A percentile compares a stretch with the other conserved stretches of the same genome.
These are phyloP conservation scores for Rhodamnia rubescens DNA, from an alignment of 345 rosid species.

Conservation along the genomic window DNA sequence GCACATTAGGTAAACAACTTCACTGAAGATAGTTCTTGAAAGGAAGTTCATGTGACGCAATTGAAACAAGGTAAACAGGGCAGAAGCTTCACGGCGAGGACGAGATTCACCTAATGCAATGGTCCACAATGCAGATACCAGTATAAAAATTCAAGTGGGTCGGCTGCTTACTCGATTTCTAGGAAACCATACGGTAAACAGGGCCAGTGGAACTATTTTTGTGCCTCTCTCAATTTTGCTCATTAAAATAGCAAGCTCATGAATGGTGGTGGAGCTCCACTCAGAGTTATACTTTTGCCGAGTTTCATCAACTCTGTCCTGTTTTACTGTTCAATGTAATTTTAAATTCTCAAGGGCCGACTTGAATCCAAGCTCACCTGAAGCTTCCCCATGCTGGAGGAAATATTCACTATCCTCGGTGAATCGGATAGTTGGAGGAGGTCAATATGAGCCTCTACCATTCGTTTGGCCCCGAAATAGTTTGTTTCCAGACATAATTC, in stretches of 20 bases:
- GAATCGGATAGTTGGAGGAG: neutral
- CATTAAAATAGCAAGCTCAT: neutral
- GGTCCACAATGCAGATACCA: neutral
- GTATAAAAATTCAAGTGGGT: neutral
- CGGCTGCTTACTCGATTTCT: neutral
- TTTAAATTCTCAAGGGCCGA: neutral
- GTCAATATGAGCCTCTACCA: neutral
- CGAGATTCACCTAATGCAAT: neutral
- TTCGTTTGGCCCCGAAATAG: neutral
- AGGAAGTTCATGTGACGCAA: neutral
- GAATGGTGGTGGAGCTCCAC: neutral
- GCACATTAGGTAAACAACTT: neutral
- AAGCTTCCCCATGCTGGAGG: conserved; percentile 22
- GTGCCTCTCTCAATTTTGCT: neutral
- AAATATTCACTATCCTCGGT: conserved; percentile 28
- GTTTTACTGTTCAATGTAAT: neutral
- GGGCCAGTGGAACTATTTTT: neutral
- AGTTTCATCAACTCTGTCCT: neutral
- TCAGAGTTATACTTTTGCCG: neutral
- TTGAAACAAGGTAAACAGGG: neutral
- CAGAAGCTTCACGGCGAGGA: neutral
- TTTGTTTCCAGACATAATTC: neutral
- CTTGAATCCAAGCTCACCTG: conserved; percentile 11
- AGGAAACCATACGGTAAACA: neutral
- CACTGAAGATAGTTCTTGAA: neutral